Evolutionary conservation across 441 rosid species (phyloP).

Genomic region (Iberis amara): DNA sequence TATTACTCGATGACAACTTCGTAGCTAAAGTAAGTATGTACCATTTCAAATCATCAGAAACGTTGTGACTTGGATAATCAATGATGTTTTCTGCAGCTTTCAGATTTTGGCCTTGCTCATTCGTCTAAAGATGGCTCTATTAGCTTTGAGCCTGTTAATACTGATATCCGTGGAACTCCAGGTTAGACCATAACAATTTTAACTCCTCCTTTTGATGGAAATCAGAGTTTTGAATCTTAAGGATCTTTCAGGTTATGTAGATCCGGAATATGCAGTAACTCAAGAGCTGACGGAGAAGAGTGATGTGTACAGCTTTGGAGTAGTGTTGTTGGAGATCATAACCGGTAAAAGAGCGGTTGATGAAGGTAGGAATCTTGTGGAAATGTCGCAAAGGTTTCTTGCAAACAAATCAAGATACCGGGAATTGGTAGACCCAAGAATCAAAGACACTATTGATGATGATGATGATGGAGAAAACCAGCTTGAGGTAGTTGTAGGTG

Average conservation of each 20-base stretch:
- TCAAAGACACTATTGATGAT: slow-evolving; percentile 42
- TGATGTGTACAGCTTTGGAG: slow-evolving; percentile 92
- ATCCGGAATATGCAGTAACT: slow-evolving; percentile 80
- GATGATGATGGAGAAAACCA: slow-evolving; percentile 41
- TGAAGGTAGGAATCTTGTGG: slow-evolving; percentile 72
- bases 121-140: slow-evolving; percentile 83
- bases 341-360: slow-evolving; percentile 71
- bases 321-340: slow-evolving; percentile 70
- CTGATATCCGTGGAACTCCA: slow-evolving; percentile 91
- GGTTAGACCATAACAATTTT: slow-evolving; percentile 34
- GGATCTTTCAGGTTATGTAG: slow-evolving; percentile 74
- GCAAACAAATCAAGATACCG: slow-evolving; percentile 44
- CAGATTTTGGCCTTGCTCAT: slow-evolving; percentile 94
- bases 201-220: slow-evolving; percentile 10
- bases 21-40: slow-evolving; percentile 92
- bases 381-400: slow-evolving; percentile 55
- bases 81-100: slow-evolving; percentile 49
- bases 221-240: neutral
- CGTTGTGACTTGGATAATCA: slow-evolving; percentile 1
- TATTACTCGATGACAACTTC: slow-evolving; percentile 73
- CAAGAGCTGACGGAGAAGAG: slow-evolving; percentile 90
- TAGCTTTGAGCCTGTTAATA: slow-evolving; percentile 79
- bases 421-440: slow-evolving; percentile 65
- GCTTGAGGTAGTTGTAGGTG: slow-evolving; percentile 51
- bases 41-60: neutral